Conservation (phyloP, 2,329 filamentous ascomycete species). For the Colletotrichum plurivorum region DNA sequence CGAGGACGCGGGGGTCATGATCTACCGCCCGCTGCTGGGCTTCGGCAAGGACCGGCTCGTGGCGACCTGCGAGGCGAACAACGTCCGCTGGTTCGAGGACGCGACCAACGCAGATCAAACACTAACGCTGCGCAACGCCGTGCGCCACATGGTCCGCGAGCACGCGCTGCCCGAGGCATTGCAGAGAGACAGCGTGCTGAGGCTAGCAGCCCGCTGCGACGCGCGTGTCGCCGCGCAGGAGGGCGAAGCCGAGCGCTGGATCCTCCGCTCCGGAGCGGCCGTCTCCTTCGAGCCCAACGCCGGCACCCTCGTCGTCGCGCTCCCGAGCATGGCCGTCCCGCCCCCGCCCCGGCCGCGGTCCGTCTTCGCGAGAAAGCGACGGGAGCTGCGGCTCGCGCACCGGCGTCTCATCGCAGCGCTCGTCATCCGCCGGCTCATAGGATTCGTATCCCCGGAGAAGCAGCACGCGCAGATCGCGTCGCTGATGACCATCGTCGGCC, state of each 20-base stretch:
- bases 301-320: conserved; percentile 62
- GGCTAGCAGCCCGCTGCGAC: conserved; percentile 68
- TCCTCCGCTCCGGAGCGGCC: conserved; percentile 48
- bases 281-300: conserved; percentile 62
- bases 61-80: conserved; percentile 78
- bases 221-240: conserved; percentile 60
- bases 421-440: conserved; percentile 63
- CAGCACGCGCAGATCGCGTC: conserved; percentile 58
- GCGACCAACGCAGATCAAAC: conserved; percentile 84
- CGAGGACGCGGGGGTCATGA: conserved; percentile 76
- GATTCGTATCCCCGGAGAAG: conserved; percentile 64
- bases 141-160: conserved; percentile 75
- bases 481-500: conserved; percentile 61
- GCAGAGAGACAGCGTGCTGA: conserved; percentile 73
- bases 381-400: conserved; percentile 49
- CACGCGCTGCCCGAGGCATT: conserved; percentile 78
- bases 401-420: conserved; percentile 61
- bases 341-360: conserved; percentile 32
- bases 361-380: conserved; percentile 30
- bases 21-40: conserved; percentile 78
- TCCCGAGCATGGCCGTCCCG: conserved; percentile 54
- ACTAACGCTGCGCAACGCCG: conserved; percentile 84
- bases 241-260: conserved; percentile 69
- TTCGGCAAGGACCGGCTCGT: conserved; percentile 83
- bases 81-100: conserved; percentile 86